Evolutionary conservation across 805 yeast genomes (phyloP).

Genomic region (Cyberlindnera euphorbiiphila): DNA sequence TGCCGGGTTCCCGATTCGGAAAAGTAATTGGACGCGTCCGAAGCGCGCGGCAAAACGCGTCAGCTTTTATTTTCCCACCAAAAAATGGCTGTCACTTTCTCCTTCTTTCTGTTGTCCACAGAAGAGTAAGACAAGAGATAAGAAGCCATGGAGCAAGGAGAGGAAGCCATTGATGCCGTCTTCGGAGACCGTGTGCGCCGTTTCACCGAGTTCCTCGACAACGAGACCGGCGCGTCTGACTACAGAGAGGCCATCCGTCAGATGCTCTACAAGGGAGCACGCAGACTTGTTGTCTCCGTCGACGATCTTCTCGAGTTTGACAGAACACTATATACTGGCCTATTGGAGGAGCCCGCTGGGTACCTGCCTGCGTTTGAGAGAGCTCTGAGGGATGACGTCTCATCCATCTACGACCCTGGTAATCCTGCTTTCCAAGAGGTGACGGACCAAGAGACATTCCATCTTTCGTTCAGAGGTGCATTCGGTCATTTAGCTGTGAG

Average conservation of each 20-base stretch:
- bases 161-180: slow-evolving; percentile 36
- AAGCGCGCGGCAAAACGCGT: no score
- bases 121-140: background rate
- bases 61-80: no score
- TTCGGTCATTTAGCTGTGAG: slow-evolving; percentile 85
- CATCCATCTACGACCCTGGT: slow-evolving; percentile 63
- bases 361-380: slow-evolving; percentile 84
- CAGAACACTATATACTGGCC: slow-evolving; percentile 69
- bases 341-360: slow-evolving; percentile 75
- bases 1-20: slow-evolving; percentile 15
- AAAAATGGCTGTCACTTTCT: no score
- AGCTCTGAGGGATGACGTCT: slow-evolving; percentile 77
- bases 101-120: background rate
- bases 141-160: no score
- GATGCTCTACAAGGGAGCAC: slow-evolving; percentile 64
- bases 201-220: slow-evolving; percentile 81
- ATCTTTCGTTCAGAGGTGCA: slow-evolving; percentile 82
- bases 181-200: slow-evolving; percentile 82
- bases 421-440: slow-evolving; percentile 48
- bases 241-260: slow-evolving; percentile 68
- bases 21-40: slow-evolving; percentile 17
- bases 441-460: slow-evolving; percentile 60
- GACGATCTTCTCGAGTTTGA: slow-evolving; percentile 90
- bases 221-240: slow-evolving; percentile 49
- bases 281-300: slow-evolving; percentile 68